Percentiles rank a stretch among this genome's conserved stretches.
Evolutionary conservation across 1,284 basidiomycete genomes (phyloP).

Genomic region (Puccinia polysora): DNA sequence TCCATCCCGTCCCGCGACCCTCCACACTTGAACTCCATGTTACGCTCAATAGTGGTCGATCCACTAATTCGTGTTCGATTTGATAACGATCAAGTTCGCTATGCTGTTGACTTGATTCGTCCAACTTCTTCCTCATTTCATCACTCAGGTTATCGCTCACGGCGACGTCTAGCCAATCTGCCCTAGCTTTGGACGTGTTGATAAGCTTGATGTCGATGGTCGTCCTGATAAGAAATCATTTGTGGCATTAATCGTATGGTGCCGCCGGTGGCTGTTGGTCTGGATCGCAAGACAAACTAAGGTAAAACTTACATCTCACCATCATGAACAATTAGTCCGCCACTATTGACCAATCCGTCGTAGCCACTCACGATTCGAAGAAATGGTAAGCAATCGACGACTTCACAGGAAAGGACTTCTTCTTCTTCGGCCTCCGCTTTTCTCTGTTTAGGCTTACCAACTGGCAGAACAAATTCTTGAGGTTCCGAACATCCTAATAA

Average conservation of each 20-base stretch:
- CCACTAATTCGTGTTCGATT: conserved; percentile 16
- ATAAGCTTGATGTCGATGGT: conserved; percentile 29
- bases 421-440: conserved; percentile 19
- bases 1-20: neutral
- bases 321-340: conserved; percentile 27
- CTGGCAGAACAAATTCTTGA: conserved; percentile 16
- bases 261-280: neutral
- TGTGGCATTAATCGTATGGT: neutral
- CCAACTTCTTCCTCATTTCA: conserved; percentile 13
- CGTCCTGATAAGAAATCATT: neutral
- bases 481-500: neutral
- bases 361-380: conserved; percentile 2
- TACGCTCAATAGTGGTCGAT: conserved; percentile 14
- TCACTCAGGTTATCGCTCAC: conserved; percentile 22
- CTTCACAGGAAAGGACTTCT: conserved; percentile 7
- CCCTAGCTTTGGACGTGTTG: conserved; percentile 18
- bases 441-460: conserved; percentile 10
- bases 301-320: conserved; percentile 37
- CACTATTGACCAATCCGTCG: neutral
- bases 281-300: neutral
- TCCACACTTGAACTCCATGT: neutral
- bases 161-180: conserved; percentile 32
- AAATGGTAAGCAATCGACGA: conserved; percentile 24
- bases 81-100: conserved; percentile 12
- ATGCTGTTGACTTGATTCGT: neutral